Base-by-base conservation (phyloP, 371 early-diverging fungal genomes). In the Mortierella sp. region DNA sequence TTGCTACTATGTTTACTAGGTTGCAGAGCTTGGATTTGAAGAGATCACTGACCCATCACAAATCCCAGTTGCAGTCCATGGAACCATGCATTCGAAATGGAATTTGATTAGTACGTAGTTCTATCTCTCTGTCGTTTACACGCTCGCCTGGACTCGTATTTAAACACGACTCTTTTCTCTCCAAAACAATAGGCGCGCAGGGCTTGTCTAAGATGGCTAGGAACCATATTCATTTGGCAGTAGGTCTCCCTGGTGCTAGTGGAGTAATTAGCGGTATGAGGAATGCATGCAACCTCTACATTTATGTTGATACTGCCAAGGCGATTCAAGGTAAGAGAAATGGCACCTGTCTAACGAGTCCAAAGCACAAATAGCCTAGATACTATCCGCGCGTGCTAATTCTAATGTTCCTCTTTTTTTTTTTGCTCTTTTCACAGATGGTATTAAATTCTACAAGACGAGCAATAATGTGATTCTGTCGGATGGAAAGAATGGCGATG, bases 201-300 rank as follows among this genome's bases (percentile, higher is more conserved):
- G 97, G 97, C 1, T 84, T 97, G 28, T 87, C 84, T 9, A 83
- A 73, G 26, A 97, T 97, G 97, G 62, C 60, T n/a, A 90, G 98
- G 47, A 93, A 93, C 55, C 96, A 97, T 86, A 95, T 97, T 59
- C 98, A 97, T 73, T 91, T 94, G 78, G 95, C 97, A 0, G 63
- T 86, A 3, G 97, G 96, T 0, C 75, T 90, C 58, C 91, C 87
- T 0, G 92, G 91, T 12, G 91, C 90, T 24, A 74, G 84, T 20
- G 90, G 86, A 1, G 96, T 95, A 18, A 91, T 90, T 64, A 95
- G 95, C 74, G 93, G 91, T 14, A 95, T 97, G 92, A 85, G 97
- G 18, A 70, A 66, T 18, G 70, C 86, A 1, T 88, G 91, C 57
- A 78, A 92, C 43, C 88, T 94, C 0, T 90, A 90, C 71, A 95